Evolutionary conservation across 805 yeast genomes (phyloP).

Genomic region (Tetrapisispora iriomotensis): DNA sequence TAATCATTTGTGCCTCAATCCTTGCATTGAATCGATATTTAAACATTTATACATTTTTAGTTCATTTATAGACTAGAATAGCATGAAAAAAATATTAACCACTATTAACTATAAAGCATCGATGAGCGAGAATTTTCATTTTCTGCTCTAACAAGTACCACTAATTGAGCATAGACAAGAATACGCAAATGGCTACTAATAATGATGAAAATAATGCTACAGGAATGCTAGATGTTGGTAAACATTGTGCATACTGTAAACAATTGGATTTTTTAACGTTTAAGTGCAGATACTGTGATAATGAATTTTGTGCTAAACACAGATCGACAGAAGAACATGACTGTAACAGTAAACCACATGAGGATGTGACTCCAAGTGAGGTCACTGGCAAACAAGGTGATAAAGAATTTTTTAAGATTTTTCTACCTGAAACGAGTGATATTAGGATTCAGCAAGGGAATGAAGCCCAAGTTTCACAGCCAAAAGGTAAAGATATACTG

Average conservation of each 20-base stretch:
- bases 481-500: not conserved
- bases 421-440: conserved; percentile 24
- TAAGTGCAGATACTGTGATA: conserved; percentile 22
- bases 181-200: not conserved
- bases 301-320: conserved; percentile 25
- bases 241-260: conserved; percentile 26
- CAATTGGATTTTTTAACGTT: conserved; percentile 28
- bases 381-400: too few species aligned
- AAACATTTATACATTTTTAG: not conserved
- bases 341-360: conserved; percentile 8
- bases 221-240: conserved; percentile 31
- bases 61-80: not conserved
- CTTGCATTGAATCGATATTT: not conserved
- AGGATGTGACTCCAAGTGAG: too few species aligned
- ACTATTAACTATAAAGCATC: not conserved
- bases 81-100: not conserved
- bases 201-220: not conserved
- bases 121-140: not conserved
- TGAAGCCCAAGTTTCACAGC: not conserved
- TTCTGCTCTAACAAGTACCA: not conserved
- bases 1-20: not conserved
- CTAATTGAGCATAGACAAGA: not conserved
- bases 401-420: conserved; percentile 18
- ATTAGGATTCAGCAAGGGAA: conserved; percentile 12
- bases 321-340: conserved; percentile 21